A percentile compares a stretch with the other conserved stretches of the same genome.
These are phyloP conservation scores for Epichloe uncinata DNA, from an alignment of 2,329 filamentous ascomycete species.

Conservation along the genomic window DNA sequence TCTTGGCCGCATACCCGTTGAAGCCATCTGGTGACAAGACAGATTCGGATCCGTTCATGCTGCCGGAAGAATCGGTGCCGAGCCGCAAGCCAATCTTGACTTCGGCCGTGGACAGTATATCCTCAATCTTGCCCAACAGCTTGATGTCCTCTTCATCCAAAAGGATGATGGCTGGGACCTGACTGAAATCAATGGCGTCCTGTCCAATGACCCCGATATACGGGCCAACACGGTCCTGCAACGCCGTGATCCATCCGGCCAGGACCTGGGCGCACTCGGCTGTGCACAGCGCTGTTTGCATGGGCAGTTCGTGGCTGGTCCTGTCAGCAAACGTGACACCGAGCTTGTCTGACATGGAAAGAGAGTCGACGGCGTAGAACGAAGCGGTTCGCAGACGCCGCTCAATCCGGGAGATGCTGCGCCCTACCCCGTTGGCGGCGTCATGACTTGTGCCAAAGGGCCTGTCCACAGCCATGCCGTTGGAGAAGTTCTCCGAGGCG, in stretches of 20 bases:
- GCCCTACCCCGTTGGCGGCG: constrained; percentile 18
- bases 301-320: constrained; percentile 69
- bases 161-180: constrained; percentile 79
- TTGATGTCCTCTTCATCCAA: constrained; percentile 86
- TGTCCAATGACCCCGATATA: constrained; percentile 80
- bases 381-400: constrained; percentile 86
- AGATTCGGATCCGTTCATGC: constrained; percentile 38
- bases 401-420: constrained; percentile 56
- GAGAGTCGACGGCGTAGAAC: constrained; percentile 83
- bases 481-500: constrained; percentile 34
- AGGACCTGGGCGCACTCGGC: constrained; percentile 92
- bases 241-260: constrained; percentile 83
- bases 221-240: constrained; percentile 86
- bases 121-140: constrained; percentile 67
- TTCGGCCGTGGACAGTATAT: constrained; percentile 65
- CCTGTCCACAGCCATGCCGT: constrained; percentile 25
- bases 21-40: constrained; percentile 43
- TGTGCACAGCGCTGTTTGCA: constrained; percentile 82
- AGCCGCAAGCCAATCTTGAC: constrained; percentile 50
- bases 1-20: constrained; percentile 71
- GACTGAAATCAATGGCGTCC: constrained; percentile 62
- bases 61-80: constrained; percentile 22
- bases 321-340: constrained; percentile 78
- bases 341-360: constrained; percentile 76
- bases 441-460: background rate